A percentile compares a stretch with the other conserved stretches of the same genome.
Conservation (phyloP, 1,284 basidiomycete genomes). For the Neonothopanus nambi region DNA sequence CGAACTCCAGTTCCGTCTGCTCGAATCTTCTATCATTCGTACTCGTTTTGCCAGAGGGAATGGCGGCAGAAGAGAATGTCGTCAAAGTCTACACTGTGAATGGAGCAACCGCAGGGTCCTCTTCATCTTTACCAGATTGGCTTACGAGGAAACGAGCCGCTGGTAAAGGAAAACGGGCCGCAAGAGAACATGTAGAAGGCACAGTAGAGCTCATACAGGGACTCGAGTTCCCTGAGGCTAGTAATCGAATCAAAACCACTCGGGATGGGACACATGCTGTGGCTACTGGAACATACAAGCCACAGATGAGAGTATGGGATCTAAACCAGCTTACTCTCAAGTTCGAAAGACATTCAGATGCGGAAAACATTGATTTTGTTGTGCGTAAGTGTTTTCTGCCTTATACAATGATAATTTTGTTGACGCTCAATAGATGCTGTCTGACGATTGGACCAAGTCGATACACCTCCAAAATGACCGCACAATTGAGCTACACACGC, state of each 20-base stretch:
- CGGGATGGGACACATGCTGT: constrained; percentile 90
- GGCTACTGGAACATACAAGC: constrained; percentile 98
- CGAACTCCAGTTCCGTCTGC: too few relatives aligned
- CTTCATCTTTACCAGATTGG: constrained; percentile 88
- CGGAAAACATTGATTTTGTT: constrained; percentile 97
- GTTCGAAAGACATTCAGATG: constrained; percentile 94
- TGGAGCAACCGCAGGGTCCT: constrained; percentile 79
- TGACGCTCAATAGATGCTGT: constrained; percentile 92
- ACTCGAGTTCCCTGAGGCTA: constrained; percentile 97
- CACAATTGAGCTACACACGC: constrained; percentile 93
- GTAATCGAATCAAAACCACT: constrained; percentile 89
- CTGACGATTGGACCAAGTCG: constrained; percentile 99
- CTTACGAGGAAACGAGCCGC: constrained; percentile 70
- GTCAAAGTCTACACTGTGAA: constrained; percentile 93
- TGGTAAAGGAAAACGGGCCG: constrained; percentile 63
- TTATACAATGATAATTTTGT: constrained; percentile 13
- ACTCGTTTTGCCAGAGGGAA: neutral
- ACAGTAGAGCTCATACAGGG: constrained; percentile 90
- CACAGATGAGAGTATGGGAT: constrained; percentile 96
- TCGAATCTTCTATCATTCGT: too few relatives aligned
- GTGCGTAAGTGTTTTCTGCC: constrained; percentile 63
- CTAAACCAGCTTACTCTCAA: constrained; percentile 91
- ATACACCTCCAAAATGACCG: constrained; percentile 95
- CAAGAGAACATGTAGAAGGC: constrained; percentile 71
- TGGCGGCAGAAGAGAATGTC: constrained; percentile 21